These are phyloP conservation scores for Daucus carota DNA, from an alignment of 129 eudicot species.

Conservation along the genomic window DH1_v3.0 NC_030389.2:32734501-32735000, in stretches of 20 bases:
- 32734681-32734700: slow-evolving; percentile 94
- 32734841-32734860: slow-evolving; percentile 87
- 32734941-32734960: slow-evolving; percentile 87
- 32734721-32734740: slow-evolving; percentile 79
- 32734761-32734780: slow-evolving; percentile 87
- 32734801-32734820: slow-evolving; percentile 98
- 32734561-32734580: too few species aligned
- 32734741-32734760: slow-evolving; percentile 89
- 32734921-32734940: slow-evolving; percentile 90
- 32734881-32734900: slow-evolving; percentile 71
- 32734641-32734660: slow-evolving; percentile 89
- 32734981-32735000: too few species aligned
- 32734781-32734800: slow-evolving; percentile 93
- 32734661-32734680: slow-evolving; percentile 90
- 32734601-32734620: slow-evolving; percentile 92
- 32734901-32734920: slow-evolving; percentile 64
- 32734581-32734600: slow-evolving; percentile 92
- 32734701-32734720: slow-evolving; percentile 89
- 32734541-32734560: slow-evolving; percentile 93
- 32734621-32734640: slow-evolving; percentile 81
- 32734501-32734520: slow-evolving; percentile 95
- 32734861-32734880: slow-evolving; percentile 96
- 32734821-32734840: slow-evolving; percentile 82
- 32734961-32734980: slow-evolving; percentile 79
- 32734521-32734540: slow-evolving; percentile 98